phyloP scores from a whole-genome alignment of 2,329 filamentous ascomycete species.

The Alternaria triticimaculans region DNA sequence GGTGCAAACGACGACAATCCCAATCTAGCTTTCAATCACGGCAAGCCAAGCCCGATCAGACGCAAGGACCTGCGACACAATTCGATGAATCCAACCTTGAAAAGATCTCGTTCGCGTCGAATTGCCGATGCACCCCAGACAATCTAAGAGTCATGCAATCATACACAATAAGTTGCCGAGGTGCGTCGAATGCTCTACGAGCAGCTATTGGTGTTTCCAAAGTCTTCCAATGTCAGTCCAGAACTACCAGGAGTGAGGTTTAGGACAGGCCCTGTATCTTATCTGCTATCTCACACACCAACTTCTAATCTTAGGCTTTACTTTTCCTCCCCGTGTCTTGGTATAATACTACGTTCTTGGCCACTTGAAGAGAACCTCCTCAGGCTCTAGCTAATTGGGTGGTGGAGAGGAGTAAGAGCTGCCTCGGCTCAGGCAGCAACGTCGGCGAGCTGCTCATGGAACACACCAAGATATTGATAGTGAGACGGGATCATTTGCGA shows the following conservation, averaged over 20 bases:
- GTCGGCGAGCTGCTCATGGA: neutral
- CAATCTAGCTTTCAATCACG: neutral
- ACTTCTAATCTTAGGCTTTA: neutral
- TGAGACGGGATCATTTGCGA: neutral
- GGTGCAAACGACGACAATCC: neutral
- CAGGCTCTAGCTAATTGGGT: neutral
- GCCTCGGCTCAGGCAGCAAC: neutral
- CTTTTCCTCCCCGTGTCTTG: neutral
- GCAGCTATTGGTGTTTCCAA: neutral
- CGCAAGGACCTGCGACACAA: neutral
- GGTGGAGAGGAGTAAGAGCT: neutral
- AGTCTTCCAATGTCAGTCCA: neutral
- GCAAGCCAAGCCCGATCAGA: neutral
- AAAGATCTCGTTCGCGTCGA: neutral
- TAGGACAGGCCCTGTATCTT: neutral
- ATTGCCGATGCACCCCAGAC: neutral
- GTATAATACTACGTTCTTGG: neutral
- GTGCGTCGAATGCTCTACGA: neutral
- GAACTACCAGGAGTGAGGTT: neutral
- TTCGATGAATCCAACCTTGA: neutral
- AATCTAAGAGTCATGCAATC: neutral
- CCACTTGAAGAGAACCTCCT: neutral
- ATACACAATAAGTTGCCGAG: neutral
- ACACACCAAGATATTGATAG: neutral
- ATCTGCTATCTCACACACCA: neutral